Base-by-base conservation (phyloP, 2,329 filamentous ascomycete genomes). In the Fusarium tjaetaba region DNA sequence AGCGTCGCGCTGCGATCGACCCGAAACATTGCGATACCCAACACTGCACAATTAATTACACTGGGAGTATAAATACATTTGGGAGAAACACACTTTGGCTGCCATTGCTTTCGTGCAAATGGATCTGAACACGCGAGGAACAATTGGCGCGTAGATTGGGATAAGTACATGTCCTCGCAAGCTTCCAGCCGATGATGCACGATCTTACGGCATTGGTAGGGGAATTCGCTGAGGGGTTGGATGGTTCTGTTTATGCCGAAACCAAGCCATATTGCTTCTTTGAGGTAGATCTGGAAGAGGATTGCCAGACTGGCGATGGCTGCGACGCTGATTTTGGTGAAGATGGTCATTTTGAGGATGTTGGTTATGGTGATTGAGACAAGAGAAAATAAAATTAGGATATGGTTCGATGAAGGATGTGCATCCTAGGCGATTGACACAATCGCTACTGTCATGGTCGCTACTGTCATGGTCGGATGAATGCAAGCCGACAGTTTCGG, bases 1-100 rank as follows among this genome's bases (percentile, higher is more conserved):
- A 8, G 79, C 77, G 62, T 83, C 82, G 22, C 65, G 70, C 6
- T 72, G 65, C 2, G 81, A 80, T 5, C 79, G 80, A 0, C 71
- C 80, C 1, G 77, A 76, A 20, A 74, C 36, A 49, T 83, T 81
- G 11, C 79, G 67, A 15, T 45, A 32, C 1, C 38, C 76, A 22
- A 72, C 46, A 39, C 76, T 78, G 0, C 24, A 38, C 36, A 3
- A 38, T 18, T 16, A 36, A 42, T 16, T n/a, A n/a, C 38, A 7
- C 38, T 41, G 26, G 8, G 15, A 15, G 4, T 13, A 32, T 11
- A 34, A 34, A 34, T 34, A 34, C 14, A 15, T 34, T 7, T 34
- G 5, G 32, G 34, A 36, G 34, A 36, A 16, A 51, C 74, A 55
- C 38, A 77, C 76, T 67, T 71, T 20, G 76, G 74, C 14, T 74